A percentile compares a stretch with the other conserved stretches of the same genome.
Conservation (phyloP, 2,329 filamentous ascomycete species). For the Blastomyces silverae region DNA sequence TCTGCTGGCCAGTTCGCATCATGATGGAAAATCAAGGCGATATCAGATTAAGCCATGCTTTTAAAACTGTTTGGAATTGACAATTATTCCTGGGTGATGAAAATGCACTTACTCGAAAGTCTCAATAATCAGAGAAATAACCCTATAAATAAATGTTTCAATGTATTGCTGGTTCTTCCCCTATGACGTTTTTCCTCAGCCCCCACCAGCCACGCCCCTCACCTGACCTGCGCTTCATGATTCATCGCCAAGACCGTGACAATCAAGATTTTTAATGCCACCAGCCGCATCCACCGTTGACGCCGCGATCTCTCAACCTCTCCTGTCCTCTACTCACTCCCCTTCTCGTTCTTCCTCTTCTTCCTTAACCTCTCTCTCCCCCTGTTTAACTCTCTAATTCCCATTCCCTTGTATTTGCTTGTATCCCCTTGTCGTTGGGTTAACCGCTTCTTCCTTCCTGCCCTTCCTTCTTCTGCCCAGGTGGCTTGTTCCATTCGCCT, state of each 20-base stretch:
- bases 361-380: neutral
- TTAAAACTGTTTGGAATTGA: too few relatives aligned
- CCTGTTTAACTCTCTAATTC: neutral
- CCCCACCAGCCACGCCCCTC: neutral
- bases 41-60: too few relatives aligned
- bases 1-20: too few relatives aligned
- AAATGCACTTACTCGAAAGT: too few relatives aligned
- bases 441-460: neutral
- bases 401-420: neutral
- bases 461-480: neutral
- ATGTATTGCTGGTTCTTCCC: neutral
- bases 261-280: neutral
- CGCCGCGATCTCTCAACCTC: neutral
- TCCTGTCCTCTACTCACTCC: neutral
- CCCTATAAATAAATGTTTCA: too few relatives aligned
- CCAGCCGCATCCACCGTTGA: neutral
- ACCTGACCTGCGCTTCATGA: neutral
- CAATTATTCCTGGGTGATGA: too few relatives aligned
- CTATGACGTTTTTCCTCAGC: slow-evolving; percentile 1
- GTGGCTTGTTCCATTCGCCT: neutral
- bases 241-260: slow-evolving; percentile 1
- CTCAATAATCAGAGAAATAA: too few relatives aligned
- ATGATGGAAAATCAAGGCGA: too few relatives aligned
- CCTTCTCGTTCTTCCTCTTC: too few relatives aligned
- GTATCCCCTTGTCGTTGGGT: neutral